Conservation (phyloP, 257 asterid species). For the Nicotiana obtusifolia region DNA sequence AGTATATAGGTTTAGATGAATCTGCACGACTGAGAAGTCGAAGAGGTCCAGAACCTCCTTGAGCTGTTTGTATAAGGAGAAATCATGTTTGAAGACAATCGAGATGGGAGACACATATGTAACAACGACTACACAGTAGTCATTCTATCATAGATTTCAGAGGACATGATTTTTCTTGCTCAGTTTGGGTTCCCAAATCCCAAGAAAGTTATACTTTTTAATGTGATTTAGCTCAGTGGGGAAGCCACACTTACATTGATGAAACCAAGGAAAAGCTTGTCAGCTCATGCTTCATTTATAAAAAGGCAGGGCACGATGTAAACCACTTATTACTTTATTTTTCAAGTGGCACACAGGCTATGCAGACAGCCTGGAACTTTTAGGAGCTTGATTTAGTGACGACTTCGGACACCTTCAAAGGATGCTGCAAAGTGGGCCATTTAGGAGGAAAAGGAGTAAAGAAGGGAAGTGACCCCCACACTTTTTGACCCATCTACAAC, state of each 20-base stretch:
- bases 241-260: not conserved
- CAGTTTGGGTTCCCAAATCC: not conserved
- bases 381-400: not conserved
- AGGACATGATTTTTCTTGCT: not conserved
- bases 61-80: not conserved
- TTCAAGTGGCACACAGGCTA: not conserved
- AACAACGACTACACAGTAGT: not conserved
- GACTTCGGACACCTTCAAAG: not conserved
- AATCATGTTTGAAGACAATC: not conserved
- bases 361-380: not conserved
- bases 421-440: not conserved
- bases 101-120: not conserved
- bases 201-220: not conserved
- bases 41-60: not conserved
- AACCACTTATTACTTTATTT: not conserved
- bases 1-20: not conserved
- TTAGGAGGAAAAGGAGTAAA: not conserved
- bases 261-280: not conserved
- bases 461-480: not conserved
- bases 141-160: not conserved
- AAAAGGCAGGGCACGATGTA: not conserved
- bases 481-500: not conserved
- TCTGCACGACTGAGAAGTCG: not conserved
- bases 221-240: not conserved
- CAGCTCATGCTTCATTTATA: not conserved